phyloP scores from a whole-genome alignment of 768 basidiomycete species.

The Candolleomyces eurysporus region DNA sequence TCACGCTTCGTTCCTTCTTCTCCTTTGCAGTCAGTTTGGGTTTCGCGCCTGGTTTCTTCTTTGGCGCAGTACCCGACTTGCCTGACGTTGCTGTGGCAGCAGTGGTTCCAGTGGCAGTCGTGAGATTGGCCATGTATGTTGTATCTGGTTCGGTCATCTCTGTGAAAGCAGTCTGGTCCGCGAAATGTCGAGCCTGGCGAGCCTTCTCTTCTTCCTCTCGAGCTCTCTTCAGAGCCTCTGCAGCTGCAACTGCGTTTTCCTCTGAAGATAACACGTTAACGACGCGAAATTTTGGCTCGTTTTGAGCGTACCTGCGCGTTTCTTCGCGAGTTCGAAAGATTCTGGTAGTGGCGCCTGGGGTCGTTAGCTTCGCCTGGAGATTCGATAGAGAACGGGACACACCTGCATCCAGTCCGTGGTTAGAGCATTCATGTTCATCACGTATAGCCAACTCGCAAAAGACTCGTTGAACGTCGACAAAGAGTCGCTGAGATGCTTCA shows the following conservation, averaged over 20 bases:
- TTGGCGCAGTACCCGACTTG: slow-evolving; percentile 35
- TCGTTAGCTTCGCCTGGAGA: not conserved
- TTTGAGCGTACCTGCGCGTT: slow-evolving; percentile 51
- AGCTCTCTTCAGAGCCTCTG: slow-evolving; percentile 46
- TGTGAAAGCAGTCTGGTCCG: slow-evolving; percentile 41
- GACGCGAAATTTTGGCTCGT: no score
- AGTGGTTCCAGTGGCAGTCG: slow-evolving; percentile 23
- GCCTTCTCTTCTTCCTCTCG: slow-evolving; percentile 33
- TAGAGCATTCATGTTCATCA: slow-evolving; percentile 92
- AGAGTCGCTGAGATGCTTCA: slow-evolving; percentile 70
- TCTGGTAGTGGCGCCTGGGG: slow-evolving; percentile 56
- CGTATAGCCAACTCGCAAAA: slow-evolving; percentile 89
- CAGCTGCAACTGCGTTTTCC: slow-evolving; percentile 54
- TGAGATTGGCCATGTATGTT: slow-evolving; percentile 39
- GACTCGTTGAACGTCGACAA: slow-evolving; percentile 88
- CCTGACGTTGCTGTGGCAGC: slow-evolving; percentile 31
- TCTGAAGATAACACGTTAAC: slow-evolving; percentile 34
- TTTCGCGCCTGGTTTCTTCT: slow-evolving; percentile 57
- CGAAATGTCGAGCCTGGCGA: slow-evolving; percentile 8
- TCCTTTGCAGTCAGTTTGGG: slow-evolving; percentile 73
- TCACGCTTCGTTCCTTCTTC: slow-evolving; percentile 77
- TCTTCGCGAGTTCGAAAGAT: slow-evolving; percentile 57
- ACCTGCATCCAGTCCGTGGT: slow-evolving; percentile 94
- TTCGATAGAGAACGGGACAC: slow-evolving; percentile 1
- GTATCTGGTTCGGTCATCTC: slow-evolving; percentile 39